Evolutionary conservation across 192 early-diverging fungal genomes (phyloP).

Genomic region (Chytriomyces hyalinus): DNA sequence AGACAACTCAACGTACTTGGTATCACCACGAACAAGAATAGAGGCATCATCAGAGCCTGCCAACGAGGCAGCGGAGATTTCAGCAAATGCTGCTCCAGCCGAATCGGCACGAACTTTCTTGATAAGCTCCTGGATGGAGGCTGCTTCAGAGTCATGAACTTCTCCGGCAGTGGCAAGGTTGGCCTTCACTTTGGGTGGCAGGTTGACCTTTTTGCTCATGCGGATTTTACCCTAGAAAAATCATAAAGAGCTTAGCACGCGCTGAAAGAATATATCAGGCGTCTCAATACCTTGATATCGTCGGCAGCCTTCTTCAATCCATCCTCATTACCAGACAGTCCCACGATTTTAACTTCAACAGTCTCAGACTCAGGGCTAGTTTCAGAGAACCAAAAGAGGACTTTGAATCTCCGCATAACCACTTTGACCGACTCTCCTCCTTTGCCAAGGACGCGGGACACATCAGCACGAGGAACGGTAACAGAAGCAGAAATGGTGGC

Average conservation of each 20-base stretch:
- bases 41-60: conserved; percentile 29
- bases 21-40: conserved; percentile 49
- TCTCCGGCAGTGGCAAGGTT: conserved; percentile 33
- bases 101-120: conserved; percentile 44
- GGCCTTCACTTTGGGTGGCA: conserved; percentile 43
- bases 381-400: conserved; percentile 45
- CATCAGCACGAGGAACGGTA: conserved; percentile 48
- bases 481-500: conserved; percentile 16
- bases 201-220: conserved; percentile 36
- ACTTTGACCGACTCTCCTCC: conserved; percentile 44
- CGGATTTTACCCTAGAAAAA: conserved; percentile 44
- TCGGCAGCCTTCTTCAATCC: conserved; percentile 30
- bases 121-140: conserved; percentile 50
- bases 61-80: conserved; percentile 29
- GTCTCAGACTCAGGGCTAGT: conserved; percentile 2
- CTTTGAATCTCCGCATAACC: conserved; percentile 43
- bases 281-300: conserved; percentile 31
- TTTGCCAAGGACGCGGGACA: conserved; percentile 39
- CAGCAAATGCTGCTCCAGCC: conserved; percentile 38
- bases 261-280: neutral
- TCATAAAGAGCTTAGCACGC: neutral
- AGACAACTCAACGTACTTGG: conserved; percentile 33
- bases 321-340: conserved; percentile 23
- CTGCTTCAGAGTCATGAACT: conserved; percentile 33
- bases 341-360: conserved; percentile 26